A percentile compares a stretch with the other conserved stretches of the same genome.
Conservation (phyloP, 2,329 filamentous ascomycete genomes). For the Aspergillus candidus region DNA sequence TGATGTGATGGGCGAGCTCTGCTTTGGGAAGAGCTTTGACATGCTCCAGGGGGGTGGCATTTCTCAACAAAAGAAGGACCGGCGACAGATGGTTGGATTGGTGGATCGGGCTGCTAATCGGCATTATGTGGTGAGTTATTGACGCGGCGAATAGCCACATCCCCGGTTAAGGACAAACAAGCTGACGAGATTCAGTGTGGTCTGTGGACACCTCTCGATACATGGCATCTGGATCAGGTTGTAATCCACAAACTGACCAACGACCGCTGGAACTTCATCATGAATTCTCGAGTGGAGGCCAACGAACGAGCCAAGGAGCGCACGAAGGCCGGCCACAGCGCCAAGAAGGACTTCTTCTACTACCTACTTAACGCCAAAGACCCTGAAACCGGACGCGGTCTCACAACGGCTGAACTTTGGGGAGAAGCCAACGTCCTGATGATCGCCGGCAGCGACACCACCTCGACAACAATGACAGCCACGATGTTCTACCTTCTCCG, state of each 20-base stretch:
- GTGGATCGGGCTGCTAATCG: constrained; percentile 63
- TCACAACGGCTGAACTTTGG: constrained; percentile 62
- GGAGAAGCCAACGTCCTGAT: constrained; percentile 66
- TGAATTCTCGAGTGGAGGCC: constrained; percentile 62
- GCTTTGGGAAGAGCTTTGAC: constrained; percentile 47
- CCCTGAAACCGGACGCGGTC: constrained; percentile 62
- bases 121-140: constrained; percentile 57
- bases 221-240: constrained; percentile 60
- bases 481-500: constrained; percentile 38
- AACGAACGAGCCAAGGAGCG: constrained; percentile 56
- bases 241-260: constrained; percentile 62
- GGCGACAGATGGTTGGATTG: constrained; percentile 60
- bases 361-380: constrained; percentile 66
- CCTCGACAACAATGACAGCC: constrained; percentile 54
- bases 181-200: constrained; percentile 49
- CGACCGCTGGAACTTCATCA: constrained; percentile 64
- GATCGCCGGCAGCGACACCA: constrained; percentile 67
- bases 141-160: neutral
- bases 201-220: constrained; percentile 63
- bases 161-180: constrained; percentile 3
- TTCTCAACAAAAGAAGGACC: constrained; percentile 26
- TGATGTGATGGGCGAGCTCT: constrained; percentile 48
- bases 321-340: constrained; percentile 55
- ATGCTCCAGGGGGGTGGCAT: constrained; percentile 30
- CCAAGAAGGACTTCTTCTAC: constrained; percentile 70